Evolutionary conservation across 371 early-diverging fungal genomes (phyloP).

Genomic region (Apophysomyces elegans): DNA sequence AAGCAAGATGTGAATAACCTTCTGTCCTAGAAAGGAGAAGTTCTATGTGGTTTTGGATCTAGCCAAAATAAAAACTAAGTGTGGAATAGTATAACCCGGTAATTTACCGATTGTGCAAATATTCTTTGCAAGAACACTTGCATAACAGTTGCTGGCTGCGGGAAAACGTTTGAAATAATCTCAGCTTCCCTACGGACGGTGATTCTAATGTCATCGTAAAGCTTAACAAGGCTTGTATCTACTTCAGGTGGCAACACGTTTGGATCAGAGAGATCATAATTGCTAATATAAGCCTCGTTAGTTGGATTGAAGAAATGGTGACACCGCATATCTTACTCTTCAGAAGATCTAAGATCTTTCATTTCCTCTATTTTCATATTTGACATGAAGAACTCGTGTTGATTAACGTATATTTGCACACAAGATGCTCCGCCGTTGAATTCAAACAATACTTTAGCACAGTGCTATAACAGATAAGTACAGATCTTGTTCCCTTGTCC

Average conservation of each 20-base stretch:
- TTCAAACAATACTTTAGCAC: conserved; percentile 84
- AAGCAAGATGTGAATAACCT: conserved; percentile 72
- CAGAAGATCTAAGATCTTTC: conserved; percentile 43
- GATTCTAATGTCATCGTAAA: conserved; percentile 83
- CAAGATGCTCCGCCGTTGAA: conserved; percentile 97
- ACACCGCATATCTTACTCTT: conserved; percentile 43
- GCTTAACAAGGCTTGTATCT: conserved; percentile 76
- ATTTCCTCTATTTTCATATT: conserved; percentile 72
- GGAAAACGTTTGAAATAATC: conserved; percentile 89
- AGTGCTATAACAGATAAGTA: conserved; percentile 59
- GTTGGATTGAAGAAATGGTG: not conserved
- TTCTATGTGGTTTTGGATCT: conserved; percentile 91
- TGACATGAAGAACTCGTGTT: conserved; percentile 94
- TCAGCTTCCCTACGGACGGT: conserved; percentile 88
- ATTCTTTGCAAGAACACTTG: conserved; percentile 92
- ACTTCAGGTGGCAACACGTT: conserved; percentile 66
- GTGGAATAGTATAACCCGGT: not conserved
- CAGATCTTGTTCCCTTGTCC: not conserved
- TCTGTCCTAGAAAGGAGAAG: conserved; percentile 72
- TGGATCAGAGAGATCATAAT: conserved; percentile 46
- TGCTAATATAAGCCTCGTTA: conserved; percentile 19
- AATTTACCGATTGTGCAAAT: conserved; percentile 91
- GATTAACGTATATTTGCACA: conserved; percentile 93
- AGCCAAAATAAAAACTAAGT: not conserved
- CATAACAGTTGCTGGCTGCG: conserved; percentile 89